Percentiles rank a stretch among this genome's conserved stretches.
These are phyloP conservation scores for Avena atlantica DNA, from an alignment of 176 grass and related monocot genomes.

Conservation along the genomic window DNA sequence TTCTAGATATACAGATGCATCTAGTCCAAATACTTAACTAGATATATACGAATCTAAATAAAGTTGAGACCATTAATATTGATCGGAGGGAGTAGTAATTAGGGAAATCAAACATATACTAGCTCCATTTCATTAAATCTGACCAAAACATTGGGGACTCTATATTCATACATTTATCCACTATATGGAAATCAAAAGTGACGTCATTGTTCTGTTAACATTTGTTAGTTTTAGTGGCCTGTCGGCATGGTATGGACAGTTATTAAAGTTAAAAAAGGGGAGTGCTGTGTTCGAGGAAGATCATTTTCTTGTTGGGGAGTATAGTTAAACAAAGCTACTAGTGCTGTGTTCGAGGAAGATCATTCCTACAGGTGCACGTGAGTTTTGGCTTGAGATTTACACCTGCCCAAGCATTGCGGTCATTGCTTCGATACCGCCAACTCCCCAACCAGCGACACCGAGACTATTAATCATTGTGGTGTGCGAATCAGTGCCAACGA, in stretches of 20 bases:
- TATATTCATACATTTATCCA: too few relatives aligned
- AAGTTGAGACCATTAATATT: too few relatives aligned
- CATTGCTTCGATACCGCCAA: constrained; percentile 96
- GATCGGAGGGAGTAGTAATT: too few relatives aligned
- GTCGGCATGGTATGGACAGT: background rate
- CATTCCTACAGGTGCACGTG: background rate
- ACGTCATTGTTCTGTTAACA: background rate
- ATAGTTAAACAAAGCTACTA: too few relatives aligned
- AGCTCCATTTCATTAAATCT: too few relatives aligned
- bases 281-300: background rate
- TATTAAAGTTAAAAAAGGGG: background rate
- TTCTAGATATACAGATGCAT: too few relatives aligned
- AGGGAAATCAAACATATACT: too few relatives aligned
- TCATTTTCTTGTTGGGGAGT: too few relatives aligned
- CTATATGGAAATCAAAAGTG: too few relatives aligned
- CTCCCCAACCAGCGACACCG: constrained; percentile 96
- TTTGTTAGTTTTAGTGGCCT: background rate
- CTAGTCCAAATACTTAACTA: too few relatives aligned
- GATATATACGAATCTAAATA: too few relatives aligned
- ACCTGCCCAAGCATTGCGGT: constrained; percentile 96
- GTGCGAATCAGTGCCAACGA: constrained; percentile 96
- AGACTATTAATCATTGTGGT: constrained; percentile 98
- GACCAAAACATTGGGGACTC: too few relatives aligned
- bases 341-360: background rate
- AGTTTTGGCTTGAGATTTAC: constrained; percentile 30